Conservation (phyloP, 208 protist species). For the Naegleria lovaniensis region DNA sequence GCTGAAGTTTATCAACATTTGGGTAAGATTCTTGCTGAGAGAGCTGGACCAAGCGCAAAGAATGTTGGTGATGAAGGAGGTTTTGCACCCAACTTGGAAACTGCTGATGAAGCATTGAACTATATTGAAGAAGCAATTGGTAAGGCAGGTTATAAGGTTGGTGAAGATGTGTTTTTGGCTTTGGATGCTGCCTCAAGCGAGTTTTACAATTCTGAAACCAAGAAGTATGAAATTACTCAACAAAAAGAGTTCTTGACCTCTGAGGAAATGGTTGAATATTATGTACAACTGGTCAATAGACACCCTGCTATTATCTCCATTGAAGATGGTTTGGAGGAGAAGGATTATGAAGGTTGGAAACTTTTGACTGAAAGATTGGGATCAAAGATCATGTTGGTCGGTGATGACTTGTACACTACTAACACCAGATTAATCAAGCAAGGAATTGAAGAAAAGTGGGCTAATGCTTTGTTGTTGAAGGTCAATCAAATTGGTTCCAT, state of each 20-base stretch:
- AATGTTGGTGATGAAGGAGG: constrained; percentile 98
- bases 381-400: constrained; percentile 85
- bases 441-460: constrained; percentile 69
- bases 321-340: constrained; percentile 98
- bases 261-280: constrained; percentile 78
- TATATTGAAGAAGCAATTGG: constrained; percentile 93
- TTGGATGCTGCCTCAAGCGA: constrained; percentile 84
- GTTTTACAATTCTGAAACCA: constrained; percentile 84
- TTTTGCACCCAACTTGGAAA: constrained; percentile 89
- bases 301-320: constrained; percentile 93
- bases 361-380: constrained; percentile 65
- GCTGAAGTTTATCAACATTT: constrained; percentile 96
- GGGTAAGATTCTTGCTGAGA: constrained; percentile 87
- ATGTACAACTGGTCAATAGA: constrained; percentile 71
- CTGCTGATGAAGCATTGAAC: constrained; percentile 90
- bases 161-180: constrained; percentile 77
- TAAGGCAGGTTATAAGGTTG: constrained; percentile 79
- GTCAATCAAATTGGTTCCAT: constrained; percentile 99
- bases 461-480: constrained; percentile 97
- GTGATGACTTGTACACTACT: constrained; percentile 96
- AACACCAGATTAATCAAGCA: constrained; percentile 88
- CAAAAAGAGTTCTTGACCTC: constrained; percentile 50
- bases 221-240: constrained; percentile 62
- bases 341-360: constrained; percentile 88
- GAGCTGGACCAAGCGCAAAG: constrained; percentile 89